phyloP scores from a whole-genome alignment of 306 rosid species.

The Hippophae gyantsensis region DNA sequence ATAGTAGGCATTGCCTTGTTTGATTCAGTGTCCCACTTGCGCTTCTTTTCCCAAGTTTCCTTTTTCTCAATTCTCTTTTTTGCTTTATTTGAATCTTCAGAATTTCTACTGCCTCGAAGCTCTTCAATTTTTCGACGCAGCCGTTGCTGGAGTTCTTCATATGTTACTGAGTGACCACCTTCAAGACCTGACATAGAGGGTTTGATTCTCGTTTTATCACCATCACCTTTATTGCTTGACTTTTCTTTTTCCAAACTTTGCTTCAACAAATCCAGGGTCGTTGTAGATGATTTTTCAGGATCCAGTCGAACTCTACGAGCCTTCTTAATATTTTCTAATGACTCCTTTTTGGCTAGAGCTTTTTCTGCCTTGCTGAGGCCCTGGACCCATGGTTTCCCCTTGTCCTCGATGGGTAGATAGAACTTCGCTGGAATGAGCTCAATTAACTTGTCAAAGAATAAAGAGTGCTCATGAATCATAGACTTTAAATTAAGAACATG shows the following conservation, averaged over 20 bases:
- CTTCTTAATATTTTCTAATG: slow-evolving; percentile 61
- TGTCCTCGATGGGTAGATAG: slow-evolving; percentile 47
- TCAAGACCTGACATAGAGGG: slow-evolving; percentile 34
- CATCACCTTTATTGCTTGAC: slow-evolving; percentile 18
- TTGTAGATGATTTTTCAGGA: slow-evolving; percentile 51
- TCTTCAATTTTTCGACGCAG: slow-evolving; percentile 54
- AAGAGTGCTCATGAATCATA: slow-evolving; percentile 41
- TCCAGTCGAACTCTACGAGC: slow-evolving; percentile 57
- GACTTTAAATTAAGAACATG: slow-evolving; percentile 31
- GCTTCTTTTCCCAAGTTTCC: slow-evolving; percentile 34
- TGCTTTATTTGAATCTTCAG: slow-evolving; percentile 32
- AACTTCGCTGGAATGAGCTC: slow-evolving; percentile 81
- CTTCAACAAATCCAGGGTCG: slow-evolving; percentile 59
- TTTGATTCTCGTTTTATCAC: slow-evolving; percentile 24
- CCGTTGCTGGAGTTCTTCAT: slow-evolving; percentile 59
- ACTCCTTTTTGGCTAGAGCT: slow-evolving; percentile 52
- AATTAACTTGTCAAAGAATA: slow-evolving; percentile 66
- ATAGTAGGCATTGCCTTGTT: slow-evolving; percentile 22
- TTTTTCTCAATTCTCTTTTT: slow-evolving; percentile 43
- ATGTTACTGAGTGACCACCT: slow-evolving; percentile 48
- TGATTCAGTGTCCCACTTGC: slow-evolving; percentile 37
- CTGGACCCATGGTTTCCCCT: slow-evolving; percentile 75
- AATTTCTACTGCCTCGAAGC: slow-evolving; percentile 35
- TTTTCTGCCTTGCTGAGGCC: slow-evolving; percentile 62
- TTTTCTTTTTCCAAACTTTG: slow-evolving; percentile 44